A percentile compares a stretch with the other conserved stretches of the same genome.
phyloP scores from a whole-genome alignment of 148 eudicot genomes.

The Heliamphora exappendiculata region DNA sequence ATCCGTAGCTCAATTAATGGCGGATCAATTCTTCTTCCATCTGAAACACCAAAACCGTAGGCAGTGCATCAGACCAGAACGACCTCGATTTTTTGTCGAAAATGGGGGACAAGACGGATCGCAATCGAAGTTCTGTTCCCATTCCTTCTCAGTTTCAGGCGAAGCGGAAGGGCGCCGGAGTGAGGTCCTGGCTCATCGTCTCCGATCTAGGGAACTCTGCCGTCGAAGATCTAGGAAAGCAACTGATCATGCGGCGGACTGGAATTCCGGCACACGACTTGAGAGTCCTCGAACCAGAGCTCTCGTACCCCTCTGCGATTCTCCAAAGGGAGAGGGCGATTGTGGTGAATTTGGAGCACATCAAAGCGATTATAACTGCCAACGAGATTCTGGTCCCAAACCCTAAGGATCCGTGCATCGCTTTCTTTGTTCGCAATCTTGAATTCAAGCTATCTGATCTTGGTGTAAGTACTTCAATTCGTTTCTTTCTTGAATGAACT shows the following conservation, averaged over 20 bases:
- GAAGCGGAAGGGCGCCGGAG: background rate
- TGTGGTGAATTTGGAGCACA: constrained; percentile 6
- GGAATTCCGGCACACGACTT: background rate
- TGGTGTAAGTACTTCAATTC: background rate
- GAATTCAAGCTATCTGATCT: background rate
- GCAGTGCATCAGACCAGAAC: no score
- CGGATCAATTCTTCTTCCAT: no score
- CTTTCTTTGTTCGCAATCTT: background rate
- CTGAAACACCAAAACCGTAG: background rate
- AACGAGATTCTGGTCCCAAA: background rate
- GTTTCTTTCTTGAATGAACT: background rate
- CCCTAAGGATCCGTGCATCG: background rate
- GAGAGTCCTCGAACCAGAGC: constrained; percentile 3
- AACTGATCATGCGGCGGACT: background rate
- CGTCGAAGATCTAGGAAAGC: background rate
- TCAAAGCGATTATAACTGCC: constrained; percentile 4
- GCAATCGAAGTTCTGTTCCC: background rate
- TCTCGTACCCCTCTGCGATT: background rate
- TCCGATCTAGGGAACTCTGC: background rate
- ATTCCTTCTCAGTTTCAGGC: background rate
- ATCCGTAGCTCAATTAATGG: no score
- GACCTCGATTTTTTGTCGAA: background rate
- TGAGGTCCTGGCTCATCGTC: background rate
- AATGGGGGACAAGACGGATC: background rate
- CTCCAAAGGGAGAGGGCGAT: background rate